Evolutionary conservation across 2,329 filamentous ascomycete species (phyloP).

Genomic region (Curvularia spicifera): DNA sequence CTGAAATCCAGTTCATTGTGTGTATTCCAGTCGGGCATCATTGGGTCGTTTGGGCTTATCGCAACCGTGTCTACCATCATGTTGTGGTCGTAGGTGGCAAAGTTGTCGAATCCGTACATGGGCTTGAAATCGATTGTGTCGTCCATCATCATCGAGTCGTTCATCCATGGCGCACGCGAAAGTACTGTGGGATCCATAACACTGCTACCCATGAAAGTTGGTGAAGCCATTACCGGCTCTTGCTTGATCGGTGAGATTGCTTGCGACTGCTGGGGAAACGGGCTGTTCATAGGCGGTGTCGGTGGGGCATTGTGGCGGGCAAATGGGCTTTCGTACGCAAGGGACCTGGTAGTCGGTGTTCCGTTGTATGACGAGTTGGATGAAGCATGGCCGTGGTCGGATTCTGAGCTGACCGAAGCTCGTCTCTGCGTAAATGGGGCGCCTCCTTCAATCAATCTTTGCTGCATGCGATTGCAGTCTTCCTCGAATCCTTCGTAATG

Average conservation of each 20-base stretch:
- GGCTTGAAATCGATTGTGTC: conserved; percentile 47
- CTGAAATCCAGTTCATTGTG: conserved; percentile 46
- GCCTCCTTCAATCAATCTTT: conserved; percentile 61
- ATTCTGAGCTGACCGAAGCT: conserved; percentile 64
- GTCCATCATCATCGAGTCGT: conserved; percentile 48
- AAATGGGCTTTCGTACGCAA: conserved; percentile 43
- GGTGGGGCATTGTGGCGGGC: conserved; percentile 44
- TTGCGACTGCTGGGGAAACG: conserved; percentile 46
- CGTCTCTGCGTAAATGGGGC: conserved; percentile 60
- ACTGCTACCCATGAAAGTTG: conserved; percentile 39
- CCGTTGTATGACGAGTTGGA: conserved; percentile 46
- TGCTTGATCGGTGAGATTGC: conserved; percentile 40
- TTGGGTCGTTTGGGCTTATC: conserved; percentile 39
- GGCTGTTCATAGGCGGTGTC: conserved; percentile 49
- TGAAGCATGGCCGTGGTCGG: conserved; percentile 59
- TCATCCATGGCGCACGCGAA: conserved; percentile 39
- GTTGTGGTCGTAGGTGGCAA: conserved; percentile 40
- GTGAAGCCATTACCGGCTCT: conserved; percentile 38
- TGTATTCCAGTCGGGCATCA: conserved; percentile 47
- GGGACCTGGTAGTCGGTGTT: conserved; percentile 47
- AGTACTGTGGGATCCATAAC: conserved; percentile 42
- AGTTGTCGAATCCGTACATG: conserved; percentile 43
- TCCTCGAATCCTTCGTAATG: conserved; percentile 65
- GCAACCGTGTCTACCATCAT: conserved; percentile 45
- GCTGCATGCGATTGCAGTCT: conserved; percentile 62